phyloP scores from a whole-genome alignment of 129 eudicot species.

The Apium graveolens region DNA sequence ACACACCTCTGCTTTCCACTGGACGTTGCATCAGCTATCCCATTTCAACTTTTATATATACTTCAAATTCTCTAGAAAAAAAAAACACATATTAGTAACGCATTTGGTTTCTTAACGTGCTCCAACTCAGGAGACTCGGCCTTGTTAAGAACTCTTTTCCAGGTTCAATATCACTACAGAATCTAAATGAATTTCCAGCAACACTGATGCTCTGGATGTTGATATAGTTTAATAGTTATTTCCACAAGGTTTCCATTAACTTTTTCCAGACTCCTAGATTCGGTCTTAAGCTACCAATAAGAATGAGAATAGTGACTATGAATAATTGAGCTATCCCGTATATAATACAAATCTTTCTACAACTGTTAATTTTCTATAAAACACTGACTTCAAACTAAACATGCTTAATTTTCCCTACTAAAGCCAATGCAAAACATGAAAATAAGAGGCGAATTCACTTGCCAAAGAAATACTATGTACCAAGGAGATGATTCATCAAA shows the following conservation, averaged over 20 bases:
- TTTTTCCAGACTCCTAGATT: no score
- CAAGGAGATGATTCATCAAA: background rate
- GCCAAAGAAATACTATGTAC: background rate
- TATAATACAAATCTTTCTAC: no score
- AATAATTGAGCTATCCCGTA: no score
- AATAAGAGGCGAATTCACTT: background rate
- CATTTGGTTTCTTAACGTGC: conserved; percentile 71
- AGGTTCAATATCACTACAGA: conserved; percentile 22
- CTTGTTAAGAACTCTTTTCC: conserved; percentile 82
- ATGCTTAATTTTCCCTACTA: background rate
- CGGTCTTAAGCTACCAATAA: background rate
- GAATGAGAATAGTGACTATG: background rate
- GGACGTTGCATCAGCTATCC: conserved; percentile 82
- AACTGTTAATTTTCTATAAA: background rate
- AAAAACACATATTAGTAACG: conserved; percentile 32
- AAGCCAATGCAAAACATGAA: background rate
- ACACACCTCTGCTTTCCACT: conserved; percentile 60
- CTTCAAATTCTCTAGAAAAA: conserved; percentile 34
- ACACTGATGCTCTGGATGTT: background rate
- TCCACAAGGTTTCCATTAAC: no score
- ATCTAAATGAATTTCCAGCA: background rate
- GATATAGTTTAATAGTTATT: background rate
- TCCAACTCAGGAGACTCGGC: conserved; percentile 78
- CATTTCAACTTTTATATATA: conserved; percentile 67
- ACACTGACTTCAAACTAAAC: background rate